These are phyloP conservation scores for Trichoderma asperellum DNA, from an alignment of 2,329 filamentous ascomycete species.

Conservation along the genomic window DNA sequence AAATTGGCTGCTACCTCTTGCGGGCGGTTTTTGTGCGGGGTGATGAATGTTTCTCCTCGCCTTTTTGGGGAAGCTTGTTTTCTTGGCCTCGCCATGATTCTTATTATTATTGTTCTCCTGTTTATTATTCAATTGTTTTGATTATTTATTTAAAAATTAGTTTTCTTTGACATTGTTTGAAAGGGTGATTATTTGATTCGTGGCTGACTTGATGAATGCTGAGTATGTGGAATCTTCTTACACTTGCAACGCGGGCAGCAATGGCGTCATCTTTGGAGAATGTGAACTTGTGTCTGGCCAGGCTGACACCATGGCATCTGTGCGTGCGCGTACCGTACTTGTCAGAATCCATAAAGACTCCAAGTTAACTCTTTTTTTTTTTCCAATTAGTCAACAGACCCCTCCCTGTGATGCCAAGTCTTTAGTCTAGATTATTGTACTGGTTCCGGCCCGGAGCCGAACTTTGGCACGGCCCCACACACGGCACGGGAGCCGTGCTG, in stretches of 20 bases:
- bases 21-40: conserved; percentile 5
- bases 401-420: neutral
- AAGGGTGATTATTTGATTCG: neutral
- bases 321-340: neutral
- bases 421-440: neutral
- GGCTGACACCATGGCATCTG: neutral
- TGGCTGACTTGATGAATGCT: neutral
- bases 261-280: conserved; percentile 1
- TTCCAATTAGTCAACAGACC: neutral
- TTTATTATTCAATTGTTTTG: neutral
- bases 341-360: neutral
- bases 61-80: neutral
- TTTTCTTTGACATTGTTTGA: neutral
- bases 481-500: neutral
- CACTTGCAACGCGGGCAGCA: neutral
- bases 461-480: conserved; percentile 4
- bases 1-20: neutral
- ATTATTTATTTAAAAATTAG: neutral
- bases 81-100: neutral
- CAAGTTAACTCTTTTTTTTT: neutral
- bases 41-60: neutral
- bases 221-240: neutral
- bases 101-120: neutral
- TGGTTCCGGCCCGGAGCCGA: conserved; percentile 16
- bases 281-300: neutral